phyloP scores from a whole-genome alignment of 148 eudicot genomes.

The Heliamphora exappendiculata region DNA sequence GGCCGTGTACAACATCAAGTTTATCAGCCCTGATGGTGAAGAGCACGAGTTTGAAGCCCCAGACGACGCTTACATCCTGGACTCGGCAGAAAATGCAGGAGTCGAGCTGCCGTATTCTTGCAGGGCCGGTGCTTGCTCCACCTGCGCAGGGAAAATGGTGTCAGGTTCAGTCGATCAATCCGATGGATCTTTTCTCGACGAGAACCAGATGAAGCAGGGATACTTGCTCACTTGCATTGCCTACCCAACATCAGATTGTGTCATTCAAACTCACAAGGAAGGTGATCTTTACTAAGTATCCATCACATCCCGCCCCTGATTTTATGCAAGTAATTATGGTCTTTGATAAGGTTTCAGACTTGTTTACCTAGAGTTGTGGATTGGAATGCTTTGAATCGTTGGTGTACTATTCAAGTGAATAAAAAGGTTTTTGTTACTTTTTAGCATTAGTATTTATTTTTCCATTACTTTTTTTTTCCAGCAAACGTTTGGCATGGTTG shows the following conservation, averaged over 20 bases:
- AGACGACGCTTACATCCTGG: conserved; percentile 60
- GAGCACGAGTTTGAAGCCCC: conserved; percentile 66
- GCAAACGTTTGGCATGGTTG: too few species aligned
- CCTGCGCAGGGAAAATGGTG: conserved; percentile 58
- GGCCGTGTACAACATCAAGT: conserved; percentile 57
- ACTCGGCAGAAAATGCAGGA: conserved; percentile 62
- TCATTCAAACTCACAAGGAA: conserved; percentile 79
- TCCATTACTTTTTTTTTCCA: too few species aligned
- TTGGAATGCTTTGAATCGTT: too few species aligned
- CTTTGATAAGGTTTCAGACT: too few species aligned
- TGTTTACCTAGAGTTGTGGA: too few species aligned
- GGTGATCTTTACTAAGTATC: conserved; percentile 46
- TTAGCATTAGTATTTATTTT: too few species aligned
- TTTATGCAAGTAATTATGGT: too few species aligned
- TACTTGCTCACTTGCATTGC: conserved; percentile 72
- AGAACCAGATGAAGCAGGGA: conserved; percentile 46
- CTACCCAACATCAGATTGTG: conserved; percentile 62
- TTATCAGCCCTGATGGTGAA: conserved; percentile 52
- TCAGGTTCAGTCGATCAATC: conserved; percentile 65
- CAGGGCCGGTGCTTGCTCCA: conserved; percentile 83
- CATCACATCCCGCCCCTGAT: not conserved
- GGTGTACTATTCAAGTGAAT: too few species aligned
- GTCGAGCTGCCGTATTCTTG: conserved; percentile 73
- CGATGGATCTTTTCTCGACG: conserved; percentile 79
- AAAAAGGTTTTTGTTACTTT: too few species aligned